Percentiles rank a stretch among this genome's conserved stretches.
phyloP scores from a whole-genome alignment of 2,329 filamentous ascomycete species.

The Penicillium freii region DNA sequence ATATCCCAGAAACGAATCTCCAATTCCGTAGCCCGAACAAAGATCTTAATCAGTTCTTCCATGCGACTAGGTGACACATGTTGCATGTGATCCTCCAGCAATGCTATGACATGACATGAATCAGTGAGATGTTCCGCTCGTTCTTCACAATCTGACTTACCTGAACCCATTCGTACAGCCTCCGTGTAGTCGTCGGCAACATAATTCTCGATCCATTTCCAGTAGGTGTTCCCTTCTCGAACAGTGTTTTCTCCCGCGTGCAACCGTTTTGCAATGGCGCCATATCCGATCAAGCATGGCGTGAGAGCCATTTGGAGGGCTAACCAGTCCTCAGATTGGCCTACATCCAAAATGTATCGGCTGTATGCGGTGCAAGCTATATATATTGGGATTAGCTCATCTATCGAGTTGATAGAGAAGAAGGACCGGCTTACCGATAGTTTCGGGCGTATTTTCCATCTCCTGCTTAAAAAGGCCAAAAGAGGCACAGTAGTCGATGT shows the following conservation, averaged over 20 bases:
- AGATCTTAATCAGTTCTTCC: slow-evolving; percentile 80
- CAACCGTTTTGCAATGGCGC: slow-evolving; percentile 71
- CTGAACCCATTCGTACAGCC: slow-evolving; percentile 67
- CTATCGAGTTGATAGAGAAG: background rate
- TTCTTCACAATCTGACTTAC: slow-evolving; percentile 47
- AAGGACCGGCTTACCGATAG: slow-evolving; percentile 57
- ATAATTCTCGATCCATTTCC: slow-evolving; percentile 90
- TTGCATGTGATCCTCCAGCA: slow-evolving; percentile 73
- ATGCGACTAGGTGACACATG: slow-evolving; percentile 71
- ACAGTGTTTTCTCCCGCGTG: slow-evolving; percentile 60
- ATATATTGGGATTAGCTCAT: background rate
- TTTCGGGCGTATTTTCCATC: slow-evolving; percentile 71
- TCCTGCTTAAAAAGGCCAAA: slow-evolving; percentile 74
- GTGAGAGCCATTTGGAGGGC: slow-evolving; percentile 80
- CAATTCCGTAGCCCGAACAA: slow-evolving; percentile 80
- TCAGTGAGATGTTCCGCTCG: slow-evolving; percentile 5
- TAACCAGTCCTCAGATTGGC: slow-evolving; percentile 82
- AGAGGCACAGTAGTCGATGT: slow-evolving; percentile 75
- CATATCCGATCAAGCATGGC: slow-evolving; percentile 88
- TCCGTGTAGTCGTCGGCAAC: slow-evolving; percentile 73
- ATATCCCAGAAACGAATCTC: slow-evolving; percentile 76
- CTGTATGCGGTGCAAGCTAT: slow-evolving; percentile 78
- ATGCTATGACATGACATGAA: slow-evolving; percentile 46
- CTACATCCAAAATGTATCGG: slow-evolving; percentile 83
- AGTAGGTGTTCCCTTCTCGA: slow-evolving; percentile 70